Base-by-base conservation (phyloP, 2,329 filamentous ascomycete species). In the Herpotrichia juniperi region DNA sequence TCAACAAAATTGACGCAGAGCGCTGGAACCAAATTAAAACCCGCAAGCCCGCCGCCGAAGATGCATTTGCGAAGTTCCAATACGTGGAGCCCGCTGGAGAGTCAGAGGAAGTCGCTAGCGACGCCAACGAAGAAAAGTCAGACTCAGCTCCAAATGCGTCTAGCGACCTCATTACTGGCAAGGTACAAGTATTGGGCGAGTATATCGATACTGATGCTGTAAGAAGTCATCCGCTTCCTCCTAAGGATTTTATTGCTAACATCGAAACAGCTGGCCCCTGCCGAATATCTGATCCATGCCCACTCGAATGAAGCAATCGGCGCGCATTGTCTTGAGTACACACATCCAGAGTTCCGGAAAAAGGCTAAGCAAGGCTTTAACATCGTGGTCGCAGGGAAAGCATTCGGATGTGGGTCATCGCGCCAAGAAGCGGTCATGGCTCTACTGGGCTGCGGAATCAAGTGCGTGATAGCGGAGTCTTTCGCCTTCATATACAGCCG, bases 401-500 rank as follows among this genome's bases (percentile, higher is more conserved):
- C 69, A 0, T 81, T 81, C 55, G 78, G 78, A 1, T 74, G 72
- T 45, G 79, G 78, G 6, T 79, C 77, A 0, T 78, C 75, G 9
- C 71, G 78, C 0, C 74, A 79, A 56, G 66, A 78, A 26, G 78
- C 79, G 1, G 74, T 77, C 2, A 68, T 61, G 40, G 76, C 76
- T 7, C 62, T 80, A 5, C 54, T 73, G 51, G 44, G 45, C 9
- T 47, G 32, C 16, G 52, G 58, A 7, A 68, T 79, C 1, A 53
- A 75, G 54, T 77, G 73, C 46, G 76, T 80, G 1, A 78, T 80
- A 47, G 78, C 76, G 1, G 61, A 69, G 42, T 76, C 73, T 0
- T 81, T 79, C 50, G 72, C 76, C 0, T 80, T 80, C 59, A 80
- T 80, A 51, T 80, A 76, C 48, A 67, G 67, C 6, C 71, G 77